Evolutionary conservation across 768 basidiomycete genomes (phyloP).

Genomic region (Russula olivacea): DNA sequence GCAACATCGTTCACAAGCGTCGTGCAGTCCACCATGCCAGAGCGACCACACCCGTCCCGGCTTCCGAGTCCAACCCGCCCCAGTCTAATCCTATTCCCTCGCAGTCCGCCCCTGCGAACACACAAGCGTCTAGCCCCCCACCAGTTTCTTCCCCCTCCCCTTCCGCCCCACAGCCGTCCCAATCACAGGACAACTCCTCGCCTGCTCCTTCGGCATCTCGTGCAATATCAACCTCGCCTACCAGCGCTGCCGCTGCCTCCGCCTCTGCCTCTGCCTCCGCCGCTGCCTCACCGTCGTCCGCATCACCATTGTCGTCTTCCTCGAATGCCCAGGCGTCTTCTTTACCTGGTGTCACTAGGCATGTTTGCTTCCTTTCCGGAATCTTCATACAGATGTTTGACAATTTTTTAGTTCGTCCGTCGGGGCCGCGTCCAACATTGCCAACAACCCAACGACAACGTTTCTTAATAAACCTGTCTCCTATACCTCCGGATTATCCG

Average conservation of each 20-base stretch:
- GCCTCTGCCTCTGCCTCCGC: not conserved
- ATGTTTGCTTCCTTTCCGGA: not conserved
- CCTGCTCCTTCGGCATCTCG: not conserved
- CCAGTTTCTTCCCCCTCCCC: not conserved
- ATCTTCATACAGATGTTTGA: not conserved
- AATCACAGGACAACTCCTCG: not conserved
- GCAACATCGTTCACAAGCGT: not conserved
- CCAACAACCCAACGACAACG: not conserved
- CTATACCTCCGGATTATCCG: not conserved
- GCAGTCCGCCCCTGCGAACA: not conserved
- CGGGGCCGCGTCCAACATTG: not conserved
- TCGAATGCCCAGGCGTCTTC: not conserved
- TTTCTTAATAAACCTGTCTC: not conserved
- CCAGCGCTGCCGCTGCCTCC: not conserved
- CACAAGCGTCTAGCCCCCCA: not conserved
- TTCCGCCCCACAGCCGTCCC: not conserved
- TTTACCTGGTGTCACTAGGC: not conserved
- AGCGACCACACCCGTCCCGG: not conserved
- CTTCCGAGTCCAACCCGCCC: not conserved
- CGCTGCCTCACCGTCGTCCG: not conserved
- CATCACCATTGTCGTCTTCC: not conserved
- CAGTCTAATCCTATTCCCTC: not conserved
- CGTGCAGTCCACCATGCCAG: constrained; percentile 8
- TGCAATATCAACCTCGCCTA: not conserved
- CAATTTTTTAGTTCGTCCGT: not conserved